A percentile compares a stretch with the other conserved stretches of the same genome.
These are phyloP conservation scores for Fusarium lateritium DNA, from an alignment of 2,329 filamentous ascomycete genomes.

Conservation along the genomic window DNA sequence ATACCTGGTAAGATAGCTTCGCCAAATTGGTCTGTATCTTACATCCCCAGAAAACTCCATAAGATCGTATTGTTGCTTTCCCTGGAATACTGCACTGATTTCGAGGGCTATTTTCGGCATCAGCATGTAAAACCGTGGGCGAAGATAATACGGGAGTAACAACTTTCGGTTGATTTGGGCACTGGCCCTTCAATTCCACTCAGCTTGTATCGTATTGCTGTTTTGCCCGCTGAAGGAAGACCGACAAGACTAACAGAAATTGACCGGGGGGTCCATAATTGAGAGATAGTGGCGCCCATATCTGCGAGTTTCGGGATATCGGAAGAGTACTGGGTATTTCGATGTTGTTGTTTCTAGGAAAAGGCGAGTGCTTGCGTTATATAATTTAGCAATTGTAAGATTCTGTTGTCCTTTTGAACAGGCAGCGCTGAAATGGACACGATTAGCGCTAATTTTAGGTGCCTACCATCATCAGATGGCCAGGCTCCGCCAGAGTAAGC, in stretches of 20 bases:
- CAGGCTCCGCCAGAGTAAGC: no score
- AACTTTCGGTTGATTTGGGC: neutral
- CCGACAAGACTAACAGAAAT: constrained; percentile 2
- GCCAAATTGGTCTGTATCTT: constrained; percentile 6
- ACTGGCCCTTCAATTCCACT: neutral
- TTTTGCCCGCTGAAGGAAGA: neutral
- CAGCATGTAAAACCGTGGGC: neutral
- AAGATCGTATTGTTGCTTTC: constrained; percentile 1
- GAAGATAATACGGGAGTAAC: neutral
- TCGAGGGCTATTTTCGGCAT: neutral
- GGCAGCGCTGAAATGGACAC: no score
- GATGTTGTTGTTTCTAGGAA: no score
- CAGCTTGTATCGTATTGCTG: neutral
- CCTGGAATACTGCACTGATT: accelerated
- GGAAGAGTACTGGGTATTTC: no score
- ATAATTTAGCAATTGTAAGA: no score
- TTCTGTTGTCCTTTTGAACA: neutral
- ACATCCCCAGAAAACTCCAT: constrained; percentile 10
- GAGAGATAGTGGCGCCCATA: constrained; percentile 16
- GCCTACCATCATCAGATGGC: no score
- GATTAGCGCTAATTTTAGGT: no score
- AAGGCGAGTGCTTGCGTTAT: no score
- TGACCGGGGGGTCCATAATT: neutral
- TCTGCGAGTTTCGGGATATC: no score
- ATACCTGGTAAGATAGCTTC: neutral